phyloP scores from a whole-genome alignment of 768 basidiomycete genomes.

The Tulasnella calospora region DNA sequence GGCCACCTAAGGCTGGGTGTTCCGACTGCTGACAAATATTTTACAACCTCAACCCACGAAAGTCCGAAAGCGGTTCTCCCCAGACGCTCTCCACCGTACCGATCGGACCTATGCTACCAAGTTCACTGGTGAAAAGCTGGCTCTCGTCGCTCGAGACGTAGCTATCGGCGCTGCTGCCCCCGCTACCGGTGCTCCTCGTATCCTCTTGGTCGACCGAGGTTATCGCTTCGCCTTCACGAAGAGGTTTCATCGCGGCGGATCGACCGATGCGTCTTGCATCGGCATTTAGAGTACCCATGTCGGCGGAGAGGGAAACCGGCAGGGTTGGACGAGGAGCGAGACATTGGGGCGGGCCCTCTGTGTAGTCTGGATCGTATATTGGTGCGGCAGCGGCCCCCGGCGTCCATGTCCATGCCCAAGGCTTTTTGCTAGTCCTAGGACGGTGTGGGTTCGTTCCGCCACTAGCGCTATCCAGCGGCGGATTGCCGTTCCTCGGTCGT shows the following conservation, averaged over 20 bases:
- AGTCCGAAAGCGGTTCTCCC: background rate
- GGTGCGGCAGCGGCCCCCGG: background rate
- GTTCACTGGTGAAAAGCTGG: background rate
- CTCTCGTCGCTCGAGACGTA: background rate
- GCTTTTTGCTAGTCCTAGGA: background rate
- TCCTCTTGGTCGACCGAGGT: background rate
- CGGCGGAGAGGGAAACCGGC: background rate
- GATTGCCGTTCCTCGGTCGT: background rate
- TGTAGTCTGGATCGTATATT: background rate
- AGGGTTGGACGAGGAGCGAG: background rate
- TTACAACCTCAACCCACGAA: background rate
- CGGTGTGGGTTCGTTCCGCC: background rate
- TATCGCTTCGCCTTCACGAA: background rate
- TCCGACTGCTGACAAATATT: background rate
- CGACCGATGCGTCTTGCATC: background rate
- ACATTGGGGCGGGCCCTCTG: background rate
- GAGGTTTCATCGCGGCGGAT: background rate
- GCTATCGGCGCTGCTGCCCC: background rate
- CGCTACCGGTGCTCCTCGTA: background rate
- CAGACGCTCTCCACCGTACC: background rate
- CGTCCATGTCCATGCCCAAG: background rate
- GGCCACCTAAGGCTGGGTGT: background rate
- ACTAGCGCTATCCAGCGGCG: background rate
- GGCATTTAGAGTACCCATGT: background rate
- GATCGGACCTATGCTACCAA: background rate